A percentile compares a stretch with the other conserved stretches of the same genome.
Evolutionary conservation across 2,329 filamentous ascomycete genomes (phyloP).

Genomic region (Gnomoniopsis smithogilvyi): DNA sequence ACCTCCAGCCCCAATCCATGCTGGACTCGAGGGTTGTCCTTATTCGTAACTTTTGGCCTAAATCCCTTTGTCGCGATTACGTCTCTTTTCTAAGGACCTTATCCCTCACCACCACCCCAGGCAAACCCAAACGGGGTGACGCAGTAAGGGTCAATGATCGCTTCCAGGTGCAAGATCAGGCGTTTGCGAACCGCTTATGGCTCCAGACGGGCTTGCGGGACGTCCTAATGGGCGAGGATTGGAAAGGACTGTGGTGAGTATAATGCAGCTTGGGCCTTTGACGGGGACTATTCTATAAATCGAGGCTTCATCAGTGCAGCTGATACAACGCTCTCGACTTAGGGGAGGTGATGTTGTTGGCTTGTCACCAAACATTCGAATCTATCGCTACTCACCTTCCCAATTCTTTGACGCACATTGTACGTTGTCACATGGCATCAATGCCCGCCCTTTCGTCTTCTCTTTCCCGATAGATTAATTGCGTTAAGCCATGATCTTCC

Average conservation of each 20-base stretch:
- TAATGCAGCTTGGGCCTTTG: not conserved
- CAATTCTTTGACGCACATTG: constrained; percentile 94
- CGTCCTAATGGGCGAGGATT: constrained; percentile 42
- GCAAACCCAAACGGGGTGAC: constrained; percentile 73
- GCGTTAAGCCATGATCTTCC: not conserved
- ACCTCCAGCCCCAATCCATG: constrained; percentile 58
- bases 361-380: constrained; percentile 81
- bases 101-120: constrained; percentile 73
- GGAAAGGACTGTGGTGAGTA: constrained; percentile 44
- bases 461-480: not conserved
- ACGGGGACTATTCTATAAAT: not conserved
- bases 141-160: constrained; percentile 87
- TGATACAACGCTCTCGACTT: constrained; percentile 5
- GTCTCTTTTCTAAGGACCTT: constrained; percentile 67
- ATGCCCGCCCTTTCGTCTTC: not conserved
- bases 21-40: constrained; percentile 66
- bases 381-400: constrained; percentile 81
- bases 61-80: constrained; percentile 71
- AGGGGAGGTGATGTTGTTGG: constrained; percentile 86
- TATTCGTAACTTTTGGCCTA: constrained; percentile 71
- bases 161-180: constrained; percentile 74
- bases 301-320: not conserved
- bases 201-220: constrained; percentile 69
- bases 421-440: constrained; percentile 41
- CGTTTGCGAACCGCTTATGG: constrained; percentile 76